Base-by-base conservation (phyloP, 2,329 filamentous ascomycete species). In the Fusarium verrucosum region DNA sequence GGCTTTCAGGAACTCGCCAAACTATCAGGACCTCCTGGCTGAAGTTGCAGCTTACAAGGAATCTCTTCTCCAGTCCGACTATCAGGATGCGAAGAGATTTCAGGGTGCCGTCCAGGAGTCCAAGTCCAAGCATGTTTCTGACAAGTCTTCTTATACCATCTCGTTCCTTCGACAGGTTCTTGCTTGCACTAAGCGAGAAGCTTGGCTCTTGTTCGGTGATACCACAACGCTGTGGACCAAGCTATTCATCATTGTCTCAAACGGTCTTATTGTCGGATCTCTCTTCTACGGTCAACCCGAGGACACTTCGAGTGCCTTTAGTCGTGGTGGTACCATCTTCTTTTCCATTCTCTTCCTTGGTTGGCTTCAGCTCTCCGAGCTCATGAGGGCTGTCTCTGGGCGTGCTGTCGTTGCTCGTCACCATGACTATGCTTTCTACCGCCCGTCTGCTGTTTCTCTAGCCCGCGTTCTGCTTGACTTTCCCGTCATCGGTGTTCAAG, bases 161-260 rank as follows among this genome's bases (percentile, higher is more conserved):
- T 91, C 88, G 11, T 90, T 94, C 72, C 78, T 83, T 38, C 83
- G 86, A 7, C 92, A 95, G 76, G 88, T 95, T 2, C 73, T 85
- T 25, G 86, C 87, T 9, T 81, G 89, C 79, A 90, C 89, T 0
- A 82, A 87, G 66, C 85, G 92, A 37, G 91, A 95, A 75, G 88
- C 92, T 58, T 93, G 91, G 89, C 83, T 95, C 8, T 82, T 92
- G 3, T 85, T 87, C 77, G 91, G 91, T 35, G 91, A 96, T 76
- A 88, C 84, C 58, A 88, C 87, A 1, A 89, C 90, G 0, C 81
- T 95, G 2, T 89, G 88, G 74, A 94, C 91, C 36, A 95, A 94
- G 67, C 83, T 90, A 58, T 90, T 92, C 76, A 92, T 92, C 73
- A 91, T 93, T 69, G 77, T 94, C 55, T 84, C 89, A 55, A 91